Base-by-base conservation (phyloP, 169 alveolate genomes). In the Cryptosporidium parvum region DNA sequence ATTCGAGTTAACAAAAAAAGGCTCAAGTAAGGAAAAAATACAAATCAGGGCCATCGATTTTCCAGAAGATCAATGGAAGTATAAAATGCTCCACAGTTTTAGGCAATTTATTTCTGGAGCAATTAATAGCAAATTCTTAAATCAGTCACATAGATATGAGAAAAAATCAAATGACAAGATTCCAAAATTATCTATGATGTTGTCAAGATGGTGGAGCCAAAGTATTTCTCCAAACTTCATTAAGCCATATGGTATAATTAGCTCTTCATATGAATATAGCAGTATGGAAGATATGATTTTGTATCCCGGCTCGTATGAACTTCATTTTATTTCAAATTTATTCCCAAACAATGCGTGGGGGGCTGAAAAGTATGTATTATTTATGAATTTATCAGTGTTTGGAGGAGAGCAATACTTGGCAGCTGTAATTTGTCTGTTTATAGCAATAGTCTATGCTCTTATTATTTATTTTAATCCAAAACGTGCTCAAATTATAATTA, bases 261-360 rank as follows among this genome's bases (percentile, higher is more conserved):
- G 69, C 75, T 80, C 89, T 16, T 80, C 89, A 61, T 44, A 62
- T 80, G 89, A 65, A 62, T 80, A 62, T 29, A 26, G 42, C 16
- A 29, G 56, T 29, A 42, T 59, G 21, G 89, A 80, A 1, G 73
- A 62, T 26, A 23, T 31, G 10, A 33, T 73, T n/a, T 39, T 80
- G 48, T 80, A 80, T 80, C 89, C 89, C 10, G 89, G 89, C 9
- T 42, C 73, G 9, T 80, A 80, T 31, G 89, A 65, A 31, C 51
- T 80, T 61, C 45, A 80, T 80, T 29, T 80, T 26, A 73, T 70
- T 56, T 80, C 73, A 1, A 80, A 80, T 65, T 21, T 33, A 42
- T 80, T 80, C n/a, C 89, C 89, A n/a, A 80, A 45, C 62, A 80
- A 80, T 62, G 62, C 59, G 21, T 80, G 89, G 89, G 89, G 89